These are phyloP conservation scores for Blastomyces parvus DNA, from an alignment of 2,329 filamentous ascomycete genomes.

Conservation along the genomic window DNA sequence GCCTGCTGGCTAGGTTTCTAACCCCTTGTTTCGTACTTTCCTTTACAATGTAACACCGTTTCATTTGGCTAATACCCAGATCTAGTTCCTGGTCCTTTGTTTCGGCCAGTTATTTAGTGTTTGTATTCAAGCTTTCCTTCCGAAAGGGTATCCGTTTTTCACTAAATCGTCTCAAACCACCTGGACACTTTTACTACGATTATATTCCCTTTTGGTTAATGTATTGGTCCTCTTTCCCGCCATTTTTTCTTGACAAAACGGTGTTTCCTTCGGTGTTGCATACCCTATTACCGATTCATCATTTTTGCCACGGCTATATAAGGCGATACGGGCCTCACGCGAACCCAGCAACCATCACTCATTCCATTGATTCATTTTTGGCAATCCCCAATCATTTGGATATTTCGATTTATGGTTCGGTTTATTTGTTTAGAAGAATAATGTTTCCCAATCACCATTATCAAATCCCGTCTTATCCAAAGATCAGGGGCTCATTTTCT, in stretches of 20 bases:
- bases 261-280: neutral
- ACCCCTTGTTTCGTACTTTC: neutral
- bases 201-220: neutral
- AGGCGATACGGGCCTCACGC: neutral
- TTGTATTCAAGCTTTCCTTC: neutral
- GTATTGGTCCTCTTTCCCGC: neutral
- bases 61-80: neutral
- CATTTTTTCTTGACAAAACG: neutral
- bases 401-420: neutral
- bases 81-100: neutral
- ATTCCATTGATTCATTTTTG: neutral
- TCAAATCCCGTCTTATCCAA: neutral
- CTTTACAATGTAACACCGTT: neutral
- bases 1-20: neutral
- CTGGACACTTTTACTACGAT: neutral
- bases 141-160: neutral
- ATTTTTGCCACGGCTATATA: neutral
- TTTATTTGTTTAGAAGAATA: neutral
- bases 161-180: neutral
- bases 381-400: neutral
- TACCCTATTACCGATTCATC: neutral
- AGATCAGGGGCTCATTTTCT: neutral
- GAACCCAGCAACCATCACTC: neutral
- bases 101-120: neutral
- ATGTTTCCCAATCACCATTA: neutral